Percentiles rank a stretch among this genome's conserved stretches.
These are phyloP conservation scores for Tolypocladium album DNA, from an alignment of 2,329 filamentous ascomycete genomes.

Conservation along the genomic window DNA sequence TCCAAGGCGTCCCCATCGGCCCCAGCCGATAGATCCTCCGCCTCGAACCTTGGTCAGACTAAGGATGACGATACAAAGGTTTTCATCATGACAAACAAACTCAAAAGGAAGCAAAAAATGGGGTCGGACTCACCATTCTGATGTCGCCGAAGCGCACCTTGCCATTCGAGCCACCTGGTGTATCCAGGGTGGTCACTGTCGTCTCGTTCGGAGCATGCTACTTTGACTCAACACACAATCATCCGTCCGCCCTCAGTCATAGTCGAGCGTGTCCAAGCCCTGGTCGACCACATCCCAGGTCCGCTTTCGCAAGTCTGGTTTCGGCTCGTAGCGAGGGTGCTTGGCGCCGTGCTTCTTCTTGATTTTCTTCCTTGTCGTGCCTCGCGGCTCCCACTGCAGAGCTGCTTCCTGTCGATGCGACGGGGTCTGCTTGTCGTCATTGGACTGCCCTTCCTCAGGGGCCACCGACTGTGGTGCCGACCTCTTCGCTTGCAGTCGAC, in stretches of 20 bases:
- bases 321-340: constrained; percentile 32
- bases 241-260: constrained; percentile 33
- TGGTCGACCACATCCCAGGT: constrained; percentile 57
- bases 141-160: background rate
- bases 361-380: constrained; percentile 16
- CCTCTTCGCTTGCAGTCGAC: constrained; percentile 26
- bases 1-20: constrained; percentile 19
- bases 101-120: constrained; percentile 6
- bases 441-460: constrained; percentile 3
- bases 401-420: background rate
- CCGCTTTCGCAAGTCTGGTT: constrained; percentile 53
- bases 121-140: constrained; percentile 11
- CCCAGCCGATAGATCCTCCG: constrained; percentile 19
- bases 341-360: constrained; percentile 26
- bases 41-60: constrained; percentile 51
- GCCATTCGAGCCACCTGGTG: background rate
- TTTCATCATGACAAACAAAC: constrained; percentile 61
- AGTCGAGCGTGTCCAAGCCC: constrained; percentile 49
- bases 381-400: background rate
- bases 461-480: constrained; percentile 17
- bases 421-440: background rate
- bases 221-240: background rate
- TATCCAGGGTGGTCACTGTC: background rate
- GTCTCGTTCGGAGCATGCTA: background rate
- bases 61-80: constrained; percentile 90